These are phyloP conservation scores for Apiospora aurea DNA, from an alignment of 2,329 filamentous ascomycete species.

Conservation along the genomic window DNA sequence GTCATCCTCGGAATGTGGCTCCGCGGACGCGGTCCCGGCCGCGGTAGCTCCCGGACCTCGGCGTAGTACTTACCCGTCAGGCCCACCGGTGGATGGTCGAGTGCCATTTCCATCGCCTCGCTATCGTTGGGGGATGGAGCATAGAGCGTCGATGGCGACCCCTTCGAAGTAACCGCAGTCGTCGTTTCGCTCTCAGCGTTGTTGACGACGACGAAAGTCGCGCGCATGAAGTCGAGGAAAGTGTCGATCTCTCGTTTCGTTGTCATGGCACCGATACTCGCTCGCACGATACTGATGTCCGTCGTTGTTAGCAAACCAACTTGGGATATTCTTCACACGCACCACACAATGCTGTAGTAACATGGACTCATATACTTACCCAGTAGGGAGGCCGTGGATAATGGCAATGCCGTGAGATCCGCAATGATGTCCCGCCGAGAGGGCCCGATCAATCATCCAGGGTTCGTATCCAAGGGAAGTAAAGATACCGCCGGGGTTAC, in stretches of 20 bases:
- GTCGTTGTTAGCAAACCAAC: neutral
- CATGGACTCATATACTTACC: conserved; percentile 41
- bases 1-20: neutral
- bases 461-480: conserved; percentile 58
- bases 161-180: neutral
- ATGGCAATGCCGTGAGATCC: conserved; percentile 59
- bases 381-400: conserved; percentile 62
- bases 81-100: neutral
- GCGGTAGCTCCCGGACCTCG: conserved; percentile 29
- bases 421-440: conserved; percentile 65
- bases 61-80: conserved; percentile 15
- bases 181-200: neutral
- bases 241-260: conserved; percentile 60
- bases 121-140: neutral
- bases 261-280: conserved; percentile 68
- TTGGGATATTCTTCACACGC: neutral
- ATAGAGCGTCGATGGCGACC: neutral
- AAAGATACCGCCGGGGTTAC: conserved; percentile 55
- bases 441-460: conserved; percentile 61
- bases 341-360: neutral
- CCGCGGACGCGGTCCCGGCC: conserved; percentile 20
- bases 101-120: neutral
- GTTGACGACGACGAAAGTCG: conserved; percentile 42
- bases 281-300: conserved; percentile 59
- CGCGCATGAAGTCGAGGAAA: conserved; percentile 54